Evolutionary conservation across 371 early-diverging fungal species (phyloP).

Genomic region (Mortierella sp.): DNA sequence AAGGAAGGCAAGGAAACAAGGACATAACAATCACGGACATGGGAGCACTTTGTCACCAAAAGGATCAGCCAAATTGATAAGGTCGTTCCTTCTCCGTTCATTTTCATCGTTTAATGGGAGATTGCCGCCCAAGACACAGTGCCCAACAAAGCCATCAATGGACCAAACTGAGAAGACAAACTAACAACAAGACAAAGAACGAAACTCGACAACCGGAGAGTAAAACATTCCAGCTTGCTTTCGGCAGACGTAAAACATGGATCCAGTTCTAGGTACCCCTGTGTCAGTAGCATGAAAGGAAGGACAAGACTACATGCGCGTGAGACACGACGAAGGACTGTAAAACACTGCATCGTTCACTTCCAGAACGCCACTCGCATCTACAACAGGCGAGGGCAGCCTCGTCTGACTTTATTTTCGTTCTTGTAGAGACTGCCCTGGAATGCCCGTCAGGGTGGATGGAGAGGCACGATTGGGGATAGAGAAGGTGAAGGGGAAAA

Average conservation of each 20-base stretch:
- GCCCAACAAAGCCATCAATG: too few species aligned
- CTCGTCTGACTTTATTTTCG: background rate
- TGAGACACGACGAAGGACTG: background rate
- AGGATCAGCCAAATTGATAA: too few species aligned
- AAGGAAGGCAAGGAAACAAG: background rate
- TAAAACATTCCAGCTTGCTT: background rate
- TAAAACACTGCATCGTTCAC: background rate
- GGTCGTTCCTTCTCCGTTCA: too few species aligned
- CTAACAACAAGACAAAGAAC: too few species aligned
- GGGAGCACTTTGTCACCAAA: too few species aligned
- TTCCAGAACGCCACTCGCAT: background rate
- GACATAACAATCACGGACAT: too few species aligned
- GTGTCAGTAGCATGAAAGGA: background rate
- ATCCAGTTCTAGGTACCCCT: background rate
- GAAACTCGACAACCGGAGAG: too few species aligned
- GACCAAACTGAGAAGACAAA: too few species aligned
- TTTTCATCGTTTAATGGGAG: too few species aligned
- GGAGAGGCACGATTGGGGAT: slow-evolving; percentile 10
- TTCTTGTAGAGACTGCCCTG: background rate
- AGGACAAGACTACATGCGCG: background rate
- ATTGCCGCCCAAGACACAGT: too few species aligned
- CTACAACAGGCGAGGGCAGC: background rate
- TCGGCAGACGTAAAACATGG: background rate
- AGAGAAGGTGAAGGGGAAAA: background rate
- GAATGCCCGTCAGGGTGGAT: background rate